phyloP scores from a whole-genome alignment of 306 rosid genomes.

The Prunus campanulata region DNA sequence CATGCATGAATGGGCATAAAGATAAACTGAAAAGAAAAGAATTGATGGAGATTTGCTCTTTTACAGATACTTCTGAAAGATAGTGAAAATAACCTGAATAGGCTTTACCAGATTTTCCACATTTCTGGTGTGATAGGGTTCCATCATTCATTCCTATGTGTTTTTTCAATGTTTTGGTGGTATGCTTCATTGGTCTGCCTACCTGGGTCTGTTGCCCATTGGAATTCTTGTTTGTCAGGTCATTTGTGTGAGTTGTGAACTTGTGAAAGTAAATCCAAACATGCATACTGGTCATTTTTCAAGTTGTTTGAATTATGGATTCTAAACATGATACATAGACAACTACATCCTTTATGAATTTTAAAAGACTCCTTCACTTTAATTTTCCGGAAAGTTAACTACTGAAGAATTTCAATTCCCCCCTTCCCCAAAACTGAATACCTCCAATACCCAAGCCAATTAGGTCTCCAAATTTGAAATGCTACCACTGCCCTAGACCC shows the following conservation, averaged over 20 bases:
- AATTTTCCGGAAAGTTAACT: not conserved
- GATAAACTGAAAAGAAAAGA: not conserved
- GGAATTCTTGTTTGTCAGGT: not conserved
- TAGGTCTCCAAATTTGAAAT: not conserved
- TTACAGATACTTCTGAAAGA: not conserved
- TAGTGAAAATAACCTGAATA: not conserved
- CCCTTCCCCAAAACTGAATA: not conserved
- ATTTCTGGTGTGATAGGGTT: not conserved
- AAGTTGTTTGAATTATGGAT: not conserved
- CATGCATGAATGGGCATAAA: not conserved
- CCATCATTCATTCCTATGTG: not conserved
- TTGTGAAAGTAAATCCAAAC: not conserved
- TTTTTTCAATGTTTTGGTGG: not conserved
- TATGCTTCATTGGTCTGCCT: not conserved
- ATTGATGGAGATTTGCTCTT: not conserved
- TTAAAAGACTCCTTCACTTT: not conserved
- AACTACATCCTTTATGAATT: not conserved
- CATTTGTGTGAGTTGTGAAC: not conserved
- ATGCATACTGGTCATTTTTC: not conserved
- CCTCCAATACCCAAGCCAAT: not conserved
- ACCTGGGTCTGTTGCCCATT: not conserved
- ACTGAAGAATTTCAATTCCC: not conserved
- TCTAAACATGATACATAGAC: not conserved
- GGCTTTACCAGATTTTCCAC: not conserved
- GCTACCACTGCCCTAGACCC: not conserved